These are phyloP conservation scores for Maudiozyma bulderi DNA, from an alignment of 805 yeast species.

Conservation along the genomic window DNA sequence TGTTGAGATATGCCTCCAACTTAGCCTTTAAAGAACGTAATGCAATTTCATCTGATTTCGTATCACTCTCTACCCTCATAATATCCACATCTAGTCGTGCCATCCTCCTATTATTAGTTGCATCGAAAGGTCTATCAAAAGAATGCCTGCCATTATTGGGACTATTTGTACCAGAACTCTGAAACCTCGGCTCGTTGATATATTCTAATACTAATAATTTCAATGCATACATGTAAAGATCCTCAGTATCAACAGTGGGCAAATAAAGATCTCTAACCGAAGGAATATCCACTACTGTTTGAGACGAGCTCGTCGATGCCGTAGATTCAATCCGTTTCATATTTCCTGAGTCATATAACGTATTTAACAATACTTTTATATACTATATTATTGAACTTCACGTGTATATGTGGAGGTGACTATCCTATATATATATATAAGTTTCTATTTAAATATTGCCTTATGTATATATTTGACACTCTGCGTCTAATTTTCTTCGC, in stretches of 20 bases:
- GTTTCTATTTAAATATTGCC: too few relatives aligned
- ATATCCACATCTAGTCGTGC: neutral
- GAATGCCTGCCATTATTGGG: neutral
- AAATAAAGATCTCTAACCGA: conserved; percentile 2
- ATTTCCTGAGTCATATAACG: neutral
- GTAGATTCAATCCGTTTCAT: conserved; percentile 11
- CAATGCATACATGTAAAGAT: conserved; percentile 43
- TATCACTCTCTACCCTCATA: neutral
- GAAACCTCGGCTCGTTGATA: conserved; percentile 54
- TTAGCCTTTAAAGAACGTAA: neutral
- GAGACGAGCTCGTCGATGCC: conserved; percentile 6
- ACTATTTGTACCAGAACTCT: conserved; percentile 11
- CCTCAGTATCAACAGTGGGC: conserved; percentile 7
- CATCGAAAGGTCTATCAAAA: neutral
- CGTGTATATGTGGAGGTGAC: too few relatives aligned
- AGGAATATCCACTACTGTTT: neutral
- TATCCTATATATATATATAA: too few relatives aligned
- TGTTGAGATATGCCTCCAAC: conserved; percentile 35
- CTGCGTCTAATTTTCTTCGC: too few relatives aligned
- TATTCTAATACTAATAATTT: conserved; percentile 51
- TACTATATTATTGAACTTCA: too few relatives aligned
- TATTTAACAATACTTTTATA: too few relatives aligned
- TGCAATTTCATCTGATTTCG: neutral
- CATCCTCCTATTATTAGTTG: neutral
- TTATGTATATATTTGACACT: too few relatives aligned